phyloP scores from a whole-genome alignment of 768 basidiomycete species.

The Floccularia luteovirens region DNA sequence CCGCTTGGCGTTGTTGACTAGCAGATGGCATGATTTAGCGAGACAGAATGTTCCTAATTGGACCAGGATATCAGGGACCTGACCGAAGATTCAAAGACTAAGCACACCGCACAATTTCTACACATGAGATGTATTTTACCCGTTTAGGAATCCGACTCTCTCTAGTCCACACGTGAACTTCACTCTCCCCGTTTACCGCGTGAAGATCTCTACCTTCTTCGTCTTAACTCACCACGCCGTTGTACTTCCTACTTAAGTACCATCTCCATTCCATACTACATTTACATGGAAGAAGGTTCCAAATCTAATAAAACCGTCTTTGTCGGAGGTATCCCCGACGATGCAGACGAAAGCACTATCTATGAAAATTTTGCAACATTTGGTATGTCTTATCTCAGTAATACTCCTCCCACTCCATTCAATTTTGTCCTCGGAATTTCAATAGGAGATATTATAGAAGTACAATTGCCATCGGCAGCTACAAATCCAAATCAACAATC shows the following conservation, averaged over 20 bases:
- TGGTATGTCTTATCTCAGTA: conserved; percentile 41
- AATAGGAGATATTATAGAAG: conserved; percentile 89
- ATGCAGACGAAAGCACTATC: conserved; percentile 72
- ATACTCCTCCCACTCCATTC: conserved; percentile 1
- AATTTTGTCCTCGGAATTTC: conserved; percentile 6
- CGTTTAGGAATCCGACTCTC: too few relatives aligned
- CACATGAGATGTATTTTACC: too few relatives aligned
- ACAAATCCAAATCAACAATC: conserved; percentile 60
- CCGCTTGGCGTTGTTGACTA: too few relatives aligned
- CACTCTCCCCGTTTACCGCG: conserved; percentile 27
- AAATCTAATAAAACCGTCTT: conserved; percentile 84
- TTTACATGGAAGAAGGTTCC: conserved; percentile 70
- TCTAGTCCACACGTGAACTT: conserved; percentile 18
- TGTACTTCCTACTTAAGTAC: background rate
- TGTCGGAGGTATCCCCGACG: conserved; percentile 76
- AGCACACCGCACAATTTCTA: too few relatives aligned
- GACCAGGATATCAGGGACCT: background rate
- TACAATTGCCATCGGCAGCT: conserved; percentile 77
- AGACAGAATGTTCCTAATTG: too few relatives aligned
- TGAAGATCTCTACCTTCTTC: conserved; percentile 26
- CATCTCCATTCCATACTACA: conserved; percentile 1
- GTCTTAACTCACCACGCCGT: conserved; percentile 6
- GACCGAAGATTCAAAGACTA: background rate
- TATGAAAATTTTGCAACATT: conserved; percentile 83
- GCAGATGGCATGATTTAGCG: too few relatives aligned